phyloP scores from a whole-genome alignment of 1,139 yeast species.

The Blastobotrys elegans region DNA sequence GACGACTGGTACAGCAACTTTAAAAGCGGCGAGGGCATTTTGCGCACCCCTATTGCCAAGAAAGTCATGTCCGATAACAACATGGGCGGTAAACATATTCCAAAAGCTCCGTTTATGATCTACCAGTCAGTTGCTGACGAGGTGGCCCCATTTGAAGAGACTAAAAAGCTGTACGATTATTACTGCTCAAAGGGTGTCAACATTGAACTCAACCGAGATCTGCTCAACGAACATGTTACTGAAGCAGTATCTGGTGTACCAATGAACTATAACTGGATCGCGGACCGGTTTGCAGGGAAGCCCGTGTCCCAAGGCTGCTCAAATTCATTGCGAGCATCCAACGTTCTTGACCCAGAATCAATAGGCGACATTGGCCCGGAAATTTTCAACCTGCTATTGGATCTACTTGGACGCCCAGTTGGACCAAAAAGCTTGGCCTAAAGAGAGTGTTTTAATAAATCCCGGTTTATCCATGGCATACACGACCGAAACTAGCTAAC shows the following conservation, averaged over 20 bases:
- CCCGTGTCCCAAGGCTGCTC: slow-evolving; percentile 9
- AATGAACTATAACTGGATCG: slow-evolving; percentile 9
- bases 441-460: too few species aligned
- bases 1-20: slow-evolving; percentile 22
- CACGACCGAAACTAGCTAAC: too few species aligned
- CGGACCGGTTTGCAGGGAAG: slow-evolving; percentile 13
- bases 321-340: neutral
- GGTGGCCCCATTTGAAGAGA: slow-evolving; percentile 23
- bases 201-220: slow-evolving; percentile 24
- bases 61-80: slow-evolving; percentile 19
- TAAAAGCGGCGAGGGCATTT: slow-evolving; percentile 18
- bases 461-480: too few species aligned
- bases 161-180: slow-evolving; percentile 16
- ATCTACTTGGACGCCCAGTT: too few species aligned
- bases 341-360: slow-evolving; percentile 6
- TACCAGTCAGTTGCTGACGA: slow-evolving; percentile 32
- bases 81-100: slow-evolving; percentile 23
- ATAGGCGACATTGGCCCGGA: slow-evolving; percentile 7
- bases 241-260: slow-evolving; percentile 10
- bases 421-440: slow-evolving; percentile 6
- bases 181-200: slow-evolving; percentile 13
- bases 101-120: slow-evolving; percentile 26
- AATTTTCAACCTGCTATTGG: slow-evolving; percentile 1
- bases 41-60: slow-evolving; percentile 15
- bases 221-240: slow-evolving; percentile 8